Evolutionary conservation across 2,329 filamentous ascomycete genomes (phyloP).

Genomic region (Ceratocystis destructans): DNA sequence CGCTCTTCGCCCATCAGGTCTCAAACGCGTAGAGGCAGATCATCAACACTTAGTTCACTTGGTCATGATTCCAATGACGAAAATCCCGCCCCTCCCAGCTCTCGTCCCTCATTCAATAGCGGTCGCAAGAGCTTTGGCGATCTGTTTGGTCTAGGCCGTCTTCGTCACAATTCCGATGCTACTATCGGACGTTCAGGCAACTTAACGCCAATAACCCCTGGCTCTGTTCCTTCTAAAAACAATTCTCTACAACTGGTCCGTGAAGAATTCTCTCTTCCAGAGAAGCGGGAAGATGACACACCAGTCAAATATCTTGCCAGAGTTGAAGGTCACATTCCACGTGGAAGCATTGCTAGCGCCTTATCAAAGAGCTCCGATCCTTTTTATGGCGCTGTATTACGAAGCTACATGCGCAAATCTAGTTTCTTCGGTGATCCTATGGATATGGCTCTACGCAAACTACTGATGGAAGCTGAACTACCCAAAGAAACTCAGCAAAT

Average conservation of each 20-base stretch:
- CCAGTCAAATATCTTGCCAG: conserved; percentile 78
- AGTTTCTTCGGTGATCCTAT: conserved; percentile 93
- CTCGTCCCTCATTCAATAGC: conserved; percentile 76
- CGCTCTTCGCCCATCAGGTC: conserved; percentile 56
- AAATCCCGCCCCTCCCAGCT: conserved; percentile 49
- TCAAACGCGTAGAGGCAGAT: conserved; percentile 55
- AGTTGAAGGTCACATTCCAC: conserved; percentile 65
- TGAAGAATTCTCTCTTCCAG: conserved; percentile 58
- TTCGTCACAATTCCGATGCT: conserved; percentile 70
- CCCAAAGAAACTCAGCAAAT: conserved; percentile 98
- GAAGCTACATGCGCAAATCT: conserved; percentile 92
- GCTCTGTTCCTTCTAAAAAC: conserved; percentile 58
- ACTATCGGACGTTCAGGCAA: conserved; percentile 47
- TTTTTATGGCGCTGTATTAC: conserved; percentile 69
- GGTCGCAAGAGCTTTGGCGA: conserved; percentile 89
- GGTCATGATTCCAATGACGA: conserved; percentile 59
- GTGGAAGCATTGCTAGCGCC: conserved; percentile 70
- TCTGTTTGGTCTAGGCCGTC: conserved; percentile 61
- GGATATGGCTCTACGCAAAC: conserved; percentile 91
- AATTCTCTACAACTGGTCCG: conserved; percentile 69
- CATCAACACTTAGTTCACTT: conserved; percentile 79
- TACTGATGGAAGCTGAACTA: conserved; percentile 90
- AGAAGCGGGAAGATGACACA: conserved; percentile 74
- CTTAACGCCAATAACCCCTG: conserved; percentile 55
- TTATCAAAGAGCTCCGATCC: conserved; percentile 75